These are phyloP conservation scores for Teunomyces atbi DNA, from an alignment of 805 yeast species.

Conservation along the genomic window DNA sequence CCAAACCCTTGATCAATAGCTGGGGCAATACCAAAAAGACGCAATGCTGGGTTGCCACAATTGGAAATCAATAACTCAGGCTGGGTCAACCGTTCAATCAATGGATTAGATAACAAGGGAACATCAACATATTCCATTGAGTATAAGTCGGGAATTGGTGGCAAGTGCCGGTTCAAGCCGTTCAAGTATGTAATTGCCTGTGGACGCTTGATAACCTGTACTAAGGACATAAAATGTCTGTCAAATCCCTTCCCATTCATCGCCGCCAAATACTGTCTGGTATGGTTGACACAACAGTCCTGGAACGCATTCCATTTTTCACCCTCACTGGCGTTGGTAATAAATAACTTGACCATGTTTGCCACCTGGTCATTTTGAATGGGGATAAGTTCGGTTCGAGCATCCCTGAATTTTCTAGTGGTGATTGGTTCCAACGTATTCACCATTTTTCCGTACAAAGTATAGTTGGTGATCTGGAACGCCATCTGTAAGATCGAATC, in stretches of 20 bases:
- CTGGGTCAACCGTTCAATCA: constrained; percentile 30
- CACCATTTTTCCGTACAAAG: constrained; percentile 51
- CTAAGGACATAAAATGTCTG: constrained; percentile 65
- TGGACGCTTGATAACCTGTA: constrained; percentile 52
- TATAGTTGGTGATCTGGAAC: constrained; percentile 53
- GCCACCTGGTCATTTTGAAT: constrained; percentile 55
- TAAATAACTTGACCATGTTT: constrained; percentile 58
- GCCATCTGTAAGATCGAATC: constrained; percentile 54
- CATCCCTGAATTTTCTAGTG: constrained; percentile 63
- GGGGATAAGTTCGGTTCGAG: constrained; percentile 69
- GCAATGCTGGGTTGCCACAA: constrained; percentile 89
- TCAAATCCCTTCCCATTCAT: constrained; percentile 69
- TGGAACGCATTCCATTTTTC: constrained; percentile 52
- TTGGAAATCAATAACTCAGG: constrained; percentile 54
- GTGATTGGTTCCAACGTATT: constrained; percentile 59
- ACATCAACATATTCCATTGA: constrained; percentile 15
- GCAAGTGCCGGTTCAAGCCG: constrained; percentile 43
- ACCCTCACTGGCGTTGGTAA: constrained; percentile 49
- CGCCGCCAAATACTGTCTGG: constrained; percentile 47
- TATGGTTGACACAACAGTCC: constrained; percentile 53
- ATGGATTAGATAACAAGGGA: constrained; percentile 34
- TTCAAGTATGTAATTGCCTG: constrained; percentile 36
- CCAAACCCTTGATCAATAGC: constrained; percentile 89
- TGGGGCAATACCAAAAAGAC: constrained; percentile 89
- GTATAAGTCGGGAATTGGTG: constrained; percentile 24